phyloP scores from a whole-genome alignment of 1,284 basidiomycete species.

The Naganishia albida region DNA sequence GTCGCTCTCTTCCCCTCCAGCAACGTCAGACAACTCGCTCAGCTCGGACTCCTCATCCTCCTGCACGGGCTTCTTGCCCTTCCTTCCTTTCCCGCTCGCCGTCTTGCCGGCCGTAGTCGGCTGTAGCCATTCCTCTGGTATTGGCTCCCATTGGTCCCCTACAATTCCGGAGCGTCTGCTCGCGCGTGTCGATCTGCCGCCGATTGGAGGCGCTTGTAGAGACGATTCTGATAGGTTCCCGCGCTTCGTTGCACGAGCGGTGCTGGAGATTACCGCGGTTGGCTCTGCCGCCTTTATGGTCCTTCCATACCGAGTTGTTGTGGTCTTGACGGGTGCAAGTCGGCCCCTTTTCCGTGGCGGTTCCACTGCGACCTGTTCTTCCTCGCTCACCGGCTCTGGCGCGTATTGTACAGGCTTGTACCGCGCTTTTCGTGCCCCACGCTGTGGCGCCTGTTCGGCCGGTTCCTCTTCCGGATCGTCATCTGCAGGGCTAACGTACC shows the following conservation, averaged over 20 bases:
- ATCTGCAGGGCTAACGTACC: not conserved
- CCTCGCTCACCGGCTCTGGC: slow-evolving; percentile 2
- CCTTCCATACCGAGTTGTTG: slow-evolving; percentile 9
- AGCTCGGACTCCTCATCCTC: slow-evolving; percentile 47
- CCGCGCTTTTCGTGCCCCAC: not conserved
- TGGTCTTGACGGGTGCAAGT: not conserved
- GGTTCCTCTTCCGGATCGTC: not conserved
- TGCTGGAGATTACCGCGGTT: not conserved
- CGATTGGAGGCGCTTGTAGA: not conserved
- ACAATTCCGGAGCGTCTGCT: slow-evolving; percentile 5
- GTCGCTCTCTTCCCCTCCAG: slow-evolving; percentile 11
- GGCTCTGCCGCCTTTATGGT: not conserved
- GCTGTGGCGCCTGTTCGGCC: not conserved
- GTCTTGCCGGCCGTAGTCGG: slow-evolving; percentile 24
- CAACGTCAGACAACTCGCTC: slow-evolving; percentile 50
- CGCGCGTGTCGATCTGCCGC: slow-evolving; percentile 6
- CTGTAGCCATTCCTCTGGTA: slow-evolving; percentile 52
- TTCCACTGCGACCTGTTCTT: not conserved
- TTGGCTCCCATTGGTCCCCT: slow-evolving; percentile 52
- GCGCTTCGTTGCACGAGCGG: not conserved
- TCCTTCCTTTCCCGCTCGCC: slow-evolving; percentile 29
- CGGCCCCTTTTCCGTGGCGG: slow-evolving; percentile 13
- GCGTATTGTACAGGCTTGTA: slow-evolving; percentile 2
- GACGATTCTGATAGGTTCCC: not conserved
- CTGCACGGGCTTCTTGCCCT: slow-evolving; percentile 6